Base-by-base conservation (phyloP, 208 protist genomes). In the Balamuthia mandrillaris region DNA sequence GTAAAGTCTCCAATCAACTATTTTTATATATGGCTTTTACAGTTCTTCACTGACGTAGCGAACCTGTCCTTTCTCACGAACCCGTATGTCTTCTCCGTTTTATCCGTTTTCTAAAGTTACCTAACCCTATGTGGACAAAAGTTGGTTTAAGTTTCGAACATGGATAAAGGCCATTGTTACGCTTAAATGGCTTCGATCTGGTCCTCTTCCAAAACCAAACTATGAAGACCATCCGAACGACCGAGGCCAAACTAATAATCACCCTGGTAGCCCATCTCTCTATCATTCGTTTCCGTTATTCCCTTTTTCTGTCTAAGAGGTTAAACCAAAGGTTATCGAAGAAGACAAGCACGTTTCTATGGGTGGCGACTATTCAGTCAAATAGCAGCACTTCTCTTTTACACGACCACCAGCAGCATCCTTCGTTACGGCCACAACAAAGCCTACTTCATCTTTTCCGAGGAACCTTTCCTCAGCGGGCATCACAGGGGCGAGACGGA, bases 31-130 rank as follows among this genome's bases (percentile, higher is more conserved):
- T 89, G 52, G 79, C 24, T 65, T 9, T 61, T 86, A 37, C 33
- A 82, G 14, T 72, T 83, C 45, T 10, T 70, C 18, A 52, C 49
- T 70, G 85, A 89, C 63, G 56, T 83, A 24, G 86, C 86, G 4
- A 87, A 89, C 39, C 37, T 89, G 9, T 60, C 86, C 52, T 89
- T 89, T 58, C 51, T 89, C 14, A 89, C 86, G 4, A 14, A 27
- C 0, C 0, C 21, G 84, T 87, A 83, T 31, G 44, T 39, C 0
- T 0, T 33, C 1, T 0, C 16, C 35, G 10, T 75, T 60, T 9
- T 6, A 60, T 18, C 56, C 56, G 1, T 63, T 31, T 33, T 60
- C 52, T 27, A 7, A n/a, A 60, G 6, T 63, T 33, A 4, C 0
- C 56, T 10, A 10, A 24, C 0, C 24, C 52, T 60, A 4, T 3